Evolutionary conservation across 2,329 filamentous ascomycete species (phyloP).

Genomic region (Zymoseptoria ardabiliae): DNA sequence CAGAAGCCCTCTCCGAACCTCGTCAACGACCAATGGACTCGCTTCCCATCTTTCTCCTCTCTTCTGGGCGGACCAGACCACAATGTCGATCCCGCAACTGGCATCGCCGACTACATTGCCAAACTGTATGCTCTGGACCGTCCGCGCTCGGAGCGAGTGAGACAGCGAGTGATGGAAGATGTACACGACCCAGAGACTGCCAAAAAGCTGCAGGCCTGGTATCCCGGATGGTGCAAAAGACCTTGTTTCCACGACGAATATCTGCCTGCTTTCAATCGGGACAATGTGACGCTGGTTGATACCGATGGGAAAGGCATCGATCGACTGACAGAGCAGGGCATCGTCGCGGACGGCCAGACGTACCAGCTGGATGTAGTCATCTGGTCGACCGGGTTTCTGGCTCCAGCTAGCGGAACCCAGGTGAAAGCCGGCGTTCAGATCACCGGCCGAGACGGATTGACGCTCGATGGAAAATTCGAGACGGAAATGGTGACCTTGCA

Average conservation of each 20-base stretch:
- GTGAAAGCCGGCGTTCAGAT: conserved; percentile 19
- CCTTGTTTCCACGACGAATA: conserved; percentile 35
- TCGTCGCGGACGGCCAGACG: conserved; percentile 43
- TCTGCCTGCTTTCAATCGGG: conserved; percentile 50
- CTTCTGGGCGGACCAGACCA: conserved; percentile 32
- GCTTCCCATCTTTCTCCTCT: conserved; percentile 21
- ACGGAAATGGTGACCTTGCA: conserved; percentile 46
- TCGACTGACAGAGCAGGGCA: conserved; percentile 38
- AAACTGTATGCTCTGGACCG: conserved; percentile 38
- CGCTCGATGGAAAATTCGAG: conserved; percentile 35
- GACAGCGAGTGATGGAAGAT: conserved; percentile 42
- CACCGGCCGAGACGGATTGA: conserved; percentile 37
- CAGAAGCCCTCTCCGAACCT: conserved; percentile 35
- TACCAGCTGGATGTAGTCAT: conserved; percentile 44
- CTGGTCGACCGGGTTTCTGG: conserved; percentile 36
- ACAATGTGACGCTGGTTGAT: conserved; percentile 54
- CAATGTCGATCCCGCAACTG: conserved; percentile 30
- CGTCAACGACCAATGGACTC: conserved; percentile 28
- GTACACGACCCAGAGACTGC: conserved; percentile 49
- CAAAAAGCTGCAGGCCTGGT: conserved; percentile 51
- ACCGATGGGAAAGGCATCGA: conserved; percentile 49
- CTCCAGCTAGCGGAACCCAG: conserved; percentile 24
- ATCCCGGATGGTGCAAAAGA: conserved; percentile 56
- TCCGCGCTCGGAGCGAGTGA: conserved; percentile 37
- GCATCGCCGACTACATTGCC: conserved; percentile 32